Evolutionary conservation across 129 eudicot species (phyloP), one percentile per base, ranked within the genome.

Genomic region (Flaveria robusta): DNA sequence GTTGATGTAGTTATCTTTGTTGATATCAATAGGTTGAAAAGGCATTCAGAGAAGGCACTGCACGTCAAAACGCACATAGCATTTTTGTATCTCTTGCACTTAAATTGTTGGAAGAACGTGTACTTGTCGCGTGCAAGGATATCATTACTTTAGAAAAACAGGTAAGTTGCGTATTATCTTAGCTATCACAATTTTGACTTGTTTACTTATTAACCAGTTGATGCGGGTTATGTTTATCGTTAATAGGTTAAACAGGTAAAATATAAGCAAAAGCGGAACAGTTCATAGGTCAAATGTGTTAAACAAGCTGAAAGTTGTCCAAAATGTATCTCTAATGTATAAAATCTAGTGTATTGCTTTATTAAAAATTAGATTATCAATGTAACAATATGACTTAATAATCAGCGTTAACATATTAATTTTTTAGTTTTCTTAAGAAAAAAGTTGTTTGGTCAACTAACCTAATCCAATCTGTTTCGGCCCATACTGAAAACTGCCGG

Each of bases 61-160:
- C 97, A 14, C 96, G 98, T 54, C 98, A 94, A 87, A 94, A 94
- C 87, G 97, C 98, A 14, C 98, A 91, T 85, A 94, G 93, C 88
- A 91, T 91, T 43, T 94, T 94, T 83, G 98, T 94, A 59, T 91
- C 93, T 70, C 96, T 94, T 74, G 93, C 96, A 41, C 67, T 94
- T 54, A 91, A 94, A 80, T 82, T 94, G 80, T 76, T 94, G 81
- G 97, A 94, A 83, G 93, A 91, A 69, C 96, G 93, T 66, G 87
- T 94, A 4, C 96, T 88, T 54, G 93, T 94, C 12, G 97, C 98
- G 2, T 94, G 96, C 90, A 94, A 89, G 77, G 98, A 94, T 77
- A 91, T 94, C 67, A 83, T 87, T 70, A 94, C 98, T 37, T 74
- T 91, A 68, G 97, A 91, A 75, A 94, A 88, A 68, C 98, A 94